A percentile compares a stretch with the other conserved stretches of the same genome.
Evolutionary conservation across 2,329 filamentous ascomycete species (phyloP).

Genomic region (Aspergillus puulaauensis): DNA sequence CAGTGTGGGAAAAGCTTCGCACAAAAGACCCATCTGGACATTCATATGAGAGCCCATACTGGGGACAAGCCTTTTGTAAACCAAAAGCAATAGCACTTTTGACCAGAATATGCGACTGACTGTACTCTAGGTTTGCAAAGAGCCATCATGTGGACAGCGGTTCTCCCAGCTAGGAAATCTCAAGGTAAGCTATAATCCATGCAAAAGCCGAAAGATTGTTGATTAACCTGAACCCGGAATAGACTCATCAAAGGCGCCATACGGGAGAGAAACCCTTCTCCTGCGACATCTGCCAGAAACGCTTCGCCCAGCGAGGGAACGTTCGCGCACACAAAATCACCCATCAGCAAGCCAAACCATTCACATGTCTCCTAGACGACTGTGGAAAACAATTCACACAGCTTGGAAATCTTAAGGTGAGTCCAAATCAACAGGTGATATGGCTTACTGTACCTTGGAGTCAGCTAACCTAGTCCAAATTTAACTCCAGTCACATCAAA

Average conservation of each 20-base stretch:
- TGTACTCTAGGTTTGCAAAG: conserved; percentile 61
- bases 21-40: conserved; percentile 91
- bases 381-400: conserved; percentile 89
- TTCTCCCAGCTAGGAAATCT: conserved; percentile 92
- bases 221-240: not conserved
- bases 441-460: not conserved
- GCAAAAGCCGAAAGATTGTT: not conserved
- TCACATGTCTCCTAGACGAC: conserved; percentile 74
- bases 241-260: conserved; percentile 86
- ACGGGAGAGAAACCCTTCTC: conserved; percentile 82
- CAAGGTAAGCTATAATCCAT: conserved; percentile 56
- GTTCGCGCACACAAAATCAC: conserved; percentile 80
- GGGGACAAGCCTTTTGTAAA: conserved; percentile 87
- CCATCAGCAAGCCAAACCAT: conserved; percentile 75
- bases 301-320: conserved; percentile 83
- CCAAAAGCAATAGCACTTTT: conserved; percentile 13
- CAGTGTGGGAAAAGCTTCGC: conserved; percentile 79
- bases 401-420: conserved; percentile 85
- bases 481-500: conserved; percentile 72
- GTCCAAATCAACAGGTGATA: not conserved
- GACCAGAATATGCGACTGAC: not conserved
- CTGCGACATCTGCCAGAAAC: conserved; percentile 76
- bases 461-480: not conserved
- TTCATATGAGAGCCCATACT: conserved; percentile 83
- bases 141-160: conserved; percentile 69